A percentile compares a stretch with the other conserved stretches of the same genome.
Conservation (phyloP, 164 flowering plant genomes). For the Echeveria elegans region DNA sequence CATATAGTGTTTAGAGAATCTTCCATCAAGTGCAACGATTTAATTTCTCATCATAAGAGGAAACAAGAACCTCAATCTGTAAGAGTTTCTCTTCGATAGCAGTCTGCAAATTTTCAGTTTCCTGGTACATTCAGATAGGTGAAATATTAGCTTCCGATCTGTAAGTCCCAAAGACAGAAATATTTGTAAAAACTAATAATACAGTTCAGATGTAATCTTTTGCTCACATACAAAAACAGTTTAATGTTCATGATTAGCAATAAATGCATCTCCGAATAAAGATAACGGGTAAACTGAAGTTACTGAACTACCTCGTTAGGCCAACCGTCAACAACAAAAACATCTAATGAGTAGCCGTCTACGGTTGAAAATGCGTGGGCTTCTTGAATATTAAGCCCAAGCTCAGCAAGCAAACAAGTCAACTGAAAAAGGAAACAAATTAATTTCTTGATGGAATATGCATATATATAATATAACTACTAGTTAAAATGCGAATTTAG, state of each 20-base stretch:
- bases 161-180: neutral
- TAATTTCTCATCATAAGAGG: neutral
- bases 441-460: neutral
- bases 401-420: constrained; percentile 27
- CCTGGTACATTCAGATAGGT: constrained; percentile 18
- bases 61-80: constrained; percentile 26
- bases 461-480: neutral
- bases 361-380: constrained; percentile 36
- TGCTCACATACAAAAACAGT: no score
- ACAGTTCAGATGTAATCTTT: neutral
- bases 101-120: constrained; percentile 28
- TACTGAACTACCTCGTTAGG: neutral
- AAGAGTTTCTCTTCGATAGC: constrained; percentile 32
- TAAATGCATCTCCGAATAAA: neutral
- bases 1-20: neutral
- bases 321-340: constrained; percentile 37
- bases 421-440: constrained; percentile 15
- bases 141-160: neutral
- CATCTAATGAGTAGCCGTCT: constrained; percentile 37
- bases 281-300: neutral
- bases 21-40: neutral
- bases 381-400: constrained; percentile 33
- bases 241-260: no score
- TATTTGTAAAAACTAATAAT: neutral
- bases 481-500: neutral